Evolutionary conservation across 2,329 filamentous ascomycete species (phyloP).

Genomic region (Epichloe sp.): DNA sequence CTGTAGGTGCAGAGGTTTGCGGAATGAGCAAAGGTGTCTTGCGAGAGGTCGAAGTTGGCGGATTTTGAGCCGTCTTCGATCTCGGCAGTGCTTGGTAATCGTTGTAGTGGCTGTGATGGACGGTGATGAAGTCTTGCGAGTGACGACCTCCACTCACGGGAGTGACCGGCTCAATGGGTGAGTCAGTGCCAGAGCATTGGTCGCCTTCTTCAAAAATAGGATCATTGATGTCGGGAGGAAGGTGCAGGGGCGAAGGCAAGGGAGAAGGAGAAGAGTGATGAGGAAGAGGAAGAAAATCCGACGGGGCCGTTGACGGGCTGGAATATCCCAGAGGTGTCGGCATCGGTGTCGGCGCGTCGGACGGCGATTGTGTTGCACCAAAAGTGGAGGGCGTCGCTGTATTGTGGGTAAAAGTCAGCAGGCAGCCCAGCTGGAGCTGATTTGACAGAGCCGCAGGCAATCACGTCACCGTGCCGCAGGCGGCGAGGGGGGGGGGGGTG

Average conservation of each 20-base stretch:
- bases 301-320: conserved; percentile 5
- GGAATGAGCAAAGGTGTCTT: conserved; percentile 7
- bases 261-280: conserved; percentile 19
- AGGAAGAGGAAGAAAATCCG: conserved; percentile 1
- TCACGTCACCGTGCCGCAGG: conserved; percentile 9
- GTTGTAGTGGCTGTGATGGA: conserved; percentile 19
- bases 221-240: conserved; percentile 34
- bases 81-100: conserved; percentile 15
- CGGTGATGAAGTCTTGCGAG: conserved; percentile 39
- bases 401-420: conserved; percentile 9
- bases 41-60: conserved; percentile 1
- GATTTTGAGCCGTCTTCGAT: conserved; percentile 11
- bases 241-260: conserved; percentile 24
- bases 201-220: conserved; percentile 43
- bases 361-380: conserved; percentile 3
- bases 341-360: conserved; percentile 4
- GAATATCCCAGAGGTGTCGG: conserved; percentile 4
- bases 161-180: conserved; percentile 46
- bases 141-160: conserved; percentile 44
- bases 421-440: neutral
- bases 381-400: conserved; percentile 1
- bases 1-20: conserved; percentile 1
- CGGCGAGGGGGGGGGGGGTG: conserved; percentile 1
- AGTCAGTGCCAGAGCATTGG: conserved; percentile 44
- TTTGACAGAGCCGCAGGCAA: conserved; percentile 5